These are phyloP conservation scores for Euphrasia confusa DNA, from an alignment of 257 asterid genomes.

Conservation along the genomic window DNA sequence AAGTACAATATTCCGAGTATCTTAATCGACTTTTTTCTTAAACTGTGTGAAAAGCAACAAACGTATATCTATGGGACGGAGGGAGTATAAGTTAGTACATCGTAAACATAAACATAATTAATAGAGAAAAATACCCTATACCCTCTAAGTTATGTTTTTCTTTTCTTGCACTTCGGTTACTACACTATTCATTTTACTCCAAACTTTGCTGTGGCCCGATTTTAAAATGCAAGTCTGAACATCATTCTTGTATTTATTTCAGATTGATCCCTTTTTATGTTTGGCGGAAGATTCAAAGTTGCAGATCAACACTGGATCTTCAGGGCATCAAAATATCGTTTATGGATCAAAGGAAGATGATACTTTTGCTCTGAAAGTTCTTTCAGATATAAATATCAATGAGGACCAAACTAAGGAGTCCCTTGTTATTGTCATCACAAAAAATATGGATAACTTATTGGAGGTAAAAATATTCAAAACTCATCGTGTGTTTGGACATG, in stretches of 20 bases:
- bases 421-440: conserved; percentile 57
- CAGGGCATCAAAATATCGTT: conserved; percentile 27
- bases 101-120: no score
- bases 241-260: conserved; percentile 27
- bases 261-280: conserved; percentile 87
- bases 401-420: conserved; percentile 58
- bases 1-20: no score
- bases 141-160: neutral
- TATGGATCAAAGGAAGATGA: conserved; percentile 92
- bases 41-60: no score
- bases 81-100: no score
- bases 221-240: neutral
- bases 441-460: conserved; percentile 46
- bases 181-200: no score
- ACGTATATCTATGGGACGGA: no score
- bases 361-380: conserved; percentile 52
- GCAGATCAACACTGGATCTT: conserved; percentile 49
- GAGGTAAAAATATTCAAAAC: conserved; percentile 37
- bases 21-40: no score
- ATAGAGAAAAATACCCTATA: neutral
- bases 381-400: conserved; percentile 54
- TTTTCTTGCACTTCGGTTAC: no score
- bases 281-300: conserved; percentile 79
- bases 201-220: neutral
- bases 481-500: neutral